Evolutionary conservation across 2,329 filamentous ascomycete genomes (phyloP).

Genomic region (Penicillium sp.): DNA sequence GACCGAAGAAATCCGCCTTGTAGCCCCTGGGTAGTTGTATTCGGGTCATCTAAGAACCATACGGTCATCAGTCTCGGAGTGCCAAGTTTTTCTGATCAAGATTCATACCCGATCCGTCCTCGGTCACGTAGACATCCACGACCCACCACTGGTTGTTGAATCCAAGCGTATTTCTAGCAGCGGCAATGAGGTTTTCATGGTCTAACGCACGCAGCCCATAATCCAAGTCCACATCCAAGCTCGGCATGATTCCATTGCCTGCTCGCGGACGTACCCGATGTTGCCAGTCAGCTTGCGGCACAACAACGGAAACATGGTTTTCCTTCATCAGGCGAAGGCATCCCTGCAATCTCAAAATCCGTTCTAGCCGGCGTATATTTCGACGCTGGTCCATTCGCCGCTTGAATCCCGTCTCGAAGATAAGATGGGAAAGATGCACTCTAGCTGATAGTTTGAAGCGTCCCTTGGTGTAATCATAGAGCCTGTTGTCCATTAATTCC

Average conservation of each 20-base stretch:
- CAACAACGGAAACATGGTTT: slow-evolving; percentile 12
- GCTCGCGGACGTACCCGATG: slow-evolving; percentile 8
- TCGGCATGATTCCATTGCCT: neutral
- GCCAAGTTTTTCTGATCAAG: neutral
- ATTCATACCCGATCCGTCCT: neutral
- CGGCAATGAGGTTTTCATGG: slow-evolving; percentile 11
- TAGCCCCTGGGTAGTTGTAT: neutral
- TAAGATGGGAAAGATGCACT: slow-evolving; percentile 15
- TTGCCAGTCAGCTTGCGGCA: slow-evolving; percentile 11
- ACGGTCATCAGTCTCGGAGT: neutral
- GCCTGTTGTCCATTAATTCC: slow-evolving; percentile 1
- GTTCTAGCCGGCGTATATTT: slow-evolving; percentile 9
- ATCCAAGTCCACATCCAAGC: slow-evolving; percentile 10
- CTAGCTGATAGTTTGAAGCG: slow-evolving; percentile 6
- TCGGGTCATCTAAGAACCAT: neutral
- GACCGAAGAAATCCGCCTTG: neutral
- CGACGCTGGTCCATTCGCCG: slow-evolving; percentile 11
- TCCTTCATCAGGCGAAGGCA: slow-evolving; percentile 12
- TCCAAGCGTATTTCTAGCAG: slow-evolving; percentile 5
- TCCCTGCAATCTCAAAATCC: slow-evolving; percentile 13
- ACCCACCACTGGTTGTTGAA: slow-evolving; percentile 10
- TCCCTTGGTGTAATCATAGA: slow-evolving; percentile 7
- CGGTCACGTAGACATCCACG: slow-evolving; percentile 15
- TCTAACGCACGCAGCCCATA: slow-evolving; percentile 5
- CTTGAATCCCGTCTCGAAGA: slow-evolving; percentile 8